Conservation (phyloP, 176 grass and related monocot species). For the Eragrostis curvula region DNA sequence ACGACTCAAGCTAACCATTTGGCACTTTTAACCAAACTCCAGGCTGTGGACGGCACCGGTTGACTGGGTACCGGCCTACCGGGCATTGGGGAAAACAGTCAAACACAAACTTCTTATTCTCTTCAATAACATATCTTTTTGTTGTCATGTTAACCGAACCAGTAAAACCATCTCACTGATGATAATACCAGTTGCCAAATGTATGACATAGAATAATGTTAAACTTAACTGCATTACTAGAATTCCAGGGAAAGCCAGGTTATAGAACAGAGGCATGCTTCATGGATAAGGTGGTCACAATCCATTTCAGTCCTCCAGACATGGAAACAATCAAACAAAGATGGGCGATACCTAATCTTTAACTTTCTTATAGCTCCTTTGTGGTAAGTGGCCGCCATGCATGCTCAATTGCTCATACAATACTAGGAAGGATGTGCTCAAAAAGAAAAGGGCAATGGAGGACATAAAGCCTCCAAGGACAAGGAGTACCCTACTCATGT, state of each 20-base stretch:
- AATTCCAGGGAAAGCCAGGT: neutral
- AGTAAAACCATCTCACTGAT: neutral
- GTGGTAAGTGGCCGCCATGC: slow-evolving; percentile 41
- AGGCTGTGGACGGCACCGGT: slow-evolving; percentile 45
- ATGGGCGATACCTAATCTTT: slow-evolving; percentile 19
- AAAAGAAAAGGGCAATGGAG: slow-evolving; percentile 42
- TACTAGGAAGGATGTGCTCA: slow-evolving; percentile 49
- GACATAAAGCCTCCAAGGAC: slow-evolving; percentile 50
- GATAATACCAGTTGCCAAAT: neutral
- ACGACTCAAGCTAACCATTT: slow-evolving; percentile 38
- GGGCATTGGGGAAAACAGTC: neutral
- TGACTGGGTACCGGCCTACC: neutral
- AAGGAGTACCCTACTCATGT: slow-evolving; percentile 59
- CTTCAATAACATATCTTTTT: neutral
- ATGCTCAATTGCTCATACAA: slow-evolving; percentile 41
- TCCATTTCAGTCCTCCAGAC: slow-evolving; percentile 19
- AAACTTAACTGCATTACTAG: neutral
- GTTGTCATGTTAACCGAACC: neutral
- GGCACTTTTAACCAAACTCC: slow-evolving; percentile 33
- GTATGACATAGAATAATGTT: neutral
- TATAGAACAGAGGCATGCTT: neutral
- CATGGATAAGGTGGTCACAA: slow-evolving; percentile 39
- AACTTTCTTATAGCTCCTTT: slow-evolving; percentile 42
- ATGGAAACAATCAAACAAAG: slow-evolving; percentile 11
- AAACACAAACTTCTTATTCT: neutral